A percentile compares a stretch with the other conserved stretches of the same genome.
Evolutionary conservation across 2,329 filamentous ascomycete species (phyloP).

Genomic region (Monosporascus sp.): DNA sequence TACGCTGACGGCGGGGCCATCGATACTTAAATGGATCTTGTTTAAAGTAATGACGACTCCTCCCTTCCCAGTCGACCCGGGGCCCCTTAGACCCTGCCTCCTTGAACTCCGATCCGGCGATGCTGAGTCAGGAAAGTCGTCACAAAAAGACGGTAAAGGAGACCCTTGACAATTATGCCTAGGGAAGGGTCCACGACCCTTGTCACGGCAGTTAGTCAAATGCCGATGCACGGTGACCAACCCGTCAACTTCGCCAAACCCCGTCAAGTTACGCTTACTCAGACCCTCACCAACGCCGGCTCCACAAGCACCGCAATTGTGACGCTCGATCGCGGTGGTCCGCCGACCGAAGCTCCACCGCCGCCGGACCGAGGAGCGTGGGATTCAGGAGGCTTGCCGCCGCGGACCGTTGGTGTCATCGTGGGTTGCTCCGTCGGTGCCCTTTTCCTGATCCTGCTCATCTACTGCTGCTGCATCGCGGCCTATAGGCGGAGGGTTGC

Average conservation of each 20-base stretch:
- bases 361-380: conserved; percentile 4
- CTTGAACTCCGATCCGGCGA: background rate
- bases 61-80: background rate
- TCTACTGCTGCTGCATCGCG: conserved; percentile 17
- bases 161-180: background rate
- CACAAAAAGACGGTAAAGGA: background rate
- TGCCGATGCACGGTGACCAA: background rate
- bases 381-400: conserved; percentile 14
- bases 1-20: background rate
- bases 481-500: conserved; percentile 10
- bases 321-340: conserved; percentile 19
- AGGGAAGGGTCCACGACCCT: background rate
- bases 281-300: conserved; percentile 23
- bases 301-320: conserved; percentile 22
- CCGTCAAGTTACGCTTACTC: conserved; percentile 24
- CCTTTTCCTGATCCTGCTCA: conserved; percentile 14
- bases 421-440: conserved; percentile 21
- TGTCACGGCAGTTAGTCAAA: background rate
- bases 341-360: conserved; percentile 7
- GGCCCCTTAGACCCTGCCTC: background rate
- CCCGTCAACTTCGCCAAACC: conserved; percentile 2
- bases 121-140: background rate
- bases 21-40: background rate
- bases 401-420: conserved; percentile 22
- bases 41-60: background rate